These are phyloP conservation scores for Aaosphaeria arxii DNA, from an alignment of 2,329 filamentous ascomycete species.

Conservation along the genomic window DNA sequence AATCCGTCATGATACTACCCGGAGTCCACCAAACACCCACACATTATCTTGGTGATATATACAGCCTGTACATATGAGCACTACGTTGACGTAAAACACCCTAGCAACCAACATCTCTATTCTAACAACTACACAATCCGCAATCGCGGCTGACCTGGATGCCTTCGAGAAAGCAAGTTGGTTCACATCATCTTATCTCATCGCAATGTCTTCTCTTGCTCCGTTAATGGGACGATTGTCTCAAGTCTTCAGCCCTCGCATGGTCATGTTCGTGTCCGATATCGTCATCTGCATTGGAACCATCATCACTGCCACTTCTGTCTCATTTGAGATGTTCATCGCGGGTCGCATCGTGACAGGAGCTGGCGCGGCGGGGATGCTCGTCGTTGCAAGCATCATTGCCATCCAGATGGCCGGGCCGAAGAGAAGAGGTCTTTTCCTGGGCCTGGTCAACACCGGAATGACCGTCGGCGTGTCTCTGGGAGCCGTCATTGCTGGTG, in stretches of 20 bases:
- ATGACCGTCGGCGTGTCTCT: constrained; percentile 70
- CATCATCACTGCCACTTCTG: constrained; percentile 61
- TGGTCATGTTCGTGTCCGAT: constrained; percentile 63
- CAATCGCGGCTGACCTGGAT: constrained; percentile 71
- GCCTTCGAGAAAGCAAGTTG: constrained; percentile 72
- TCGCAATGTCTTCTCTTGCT: constrained; percentile 52
- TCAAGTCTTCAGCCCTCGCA: constrained; percentile 68
- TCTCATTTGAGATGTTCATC: constrained; percentile 61
- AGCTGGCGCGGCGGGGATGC: constrained; percentile 66
- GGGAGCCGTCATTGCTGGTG: constrained; percentile 68
- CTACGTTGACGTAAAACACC: constrained; percentile 12
- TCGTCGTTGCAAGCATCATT: constrained; percentile 71
- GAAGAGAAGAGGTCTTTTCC: constrained; percentile 66
- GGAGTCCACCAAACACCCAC: no score
- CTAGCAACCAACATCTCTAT: constrained; percentile 70
- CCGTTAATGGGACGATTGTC: constrained; percentile 71
- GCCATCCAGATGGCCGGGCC: constrained; percentile 70
- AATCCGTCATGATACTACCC: no score
- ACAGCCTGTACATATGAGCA: no score
- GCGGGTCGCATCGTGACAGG: constrained; percentile 67
- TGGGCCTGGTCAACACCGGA: constrained; percentile 71
- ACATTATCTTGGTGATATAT: no score
- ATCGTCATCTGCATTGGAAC: constrained; percentile 60
- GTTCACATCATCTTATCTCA: constrained; percentile 76
- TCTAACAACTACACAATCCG: constrained; percentile 76